These are phyloP conservation scores for Vitis riparia DNA, from an alignment of 164 flowering plant species.

Conservation along the genomic window DNA sequence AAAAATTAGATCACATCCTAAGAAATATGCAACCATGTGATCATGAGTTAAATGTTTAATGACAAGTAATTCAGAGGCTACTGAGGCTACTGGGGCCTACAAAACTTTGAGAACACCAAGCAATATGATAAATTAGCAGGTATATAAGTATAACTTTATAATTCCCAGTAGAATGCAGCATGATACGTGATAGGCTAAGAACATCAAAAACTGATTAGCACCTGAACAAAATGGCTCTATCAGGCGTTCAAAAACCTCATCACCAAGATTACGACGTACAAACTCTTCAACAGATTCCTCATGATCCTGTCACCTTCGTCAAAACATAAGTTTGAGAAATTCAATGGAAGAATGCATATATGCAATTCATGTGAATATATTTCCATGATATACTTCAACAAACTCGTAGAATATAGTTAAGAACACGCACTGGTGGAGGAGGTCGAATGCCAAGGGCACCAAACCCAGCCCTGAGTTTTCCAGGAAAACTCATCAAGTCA, in stretches of 20 bases:
- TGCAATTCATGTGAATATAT: neutral
- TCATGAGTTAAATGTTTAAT: too few relatives aligned
- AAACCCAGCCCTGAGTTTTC: slow-evolving; percentile 87
- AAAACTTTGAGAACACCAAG: too few relatives aligned
- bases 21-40: too few relatives aligned
- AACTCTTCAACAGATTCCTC: slow-evolving; percentile 98
- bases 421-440: slow-evolving; percentile 87
- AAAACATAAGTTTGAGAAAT: slow-evolving; percentile 38
- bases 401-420: slow-evolving; percentile 8
- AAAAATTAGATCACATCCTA: too few relatives aligned
- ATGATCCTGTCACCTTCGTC: slow-evolving; percentile 79
- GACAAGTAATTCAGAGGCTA: too few relatives aligned
- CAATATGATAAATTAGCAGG: too few relatives aligned
- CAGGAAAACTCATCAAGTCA: slow-evolving; percentile 85
- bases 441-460: slow-evolving; percentile 93
- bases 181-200: neutral
- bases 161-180: too few relatives aligned
- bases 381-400: neutral
- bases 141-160: too few relatives aligned
- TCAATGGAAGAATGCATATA: neutral
- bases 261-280: slow-evolving; percentile 95
- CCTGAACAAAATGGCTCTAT: slow-evolving; percentile 99
- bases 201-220: slow-evolving; percentile 16
- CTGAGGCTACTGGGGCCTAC: too few relatives aligned
- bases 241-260: slow-evolving; percentile 93